Percentiles rank a stretch among this genome's conserved stretches.
These are phyloP conservation scores for Cavenderia fasciculata DNA, from an alignment of 78 protist species.

Conservation along the genomic window DNA sequence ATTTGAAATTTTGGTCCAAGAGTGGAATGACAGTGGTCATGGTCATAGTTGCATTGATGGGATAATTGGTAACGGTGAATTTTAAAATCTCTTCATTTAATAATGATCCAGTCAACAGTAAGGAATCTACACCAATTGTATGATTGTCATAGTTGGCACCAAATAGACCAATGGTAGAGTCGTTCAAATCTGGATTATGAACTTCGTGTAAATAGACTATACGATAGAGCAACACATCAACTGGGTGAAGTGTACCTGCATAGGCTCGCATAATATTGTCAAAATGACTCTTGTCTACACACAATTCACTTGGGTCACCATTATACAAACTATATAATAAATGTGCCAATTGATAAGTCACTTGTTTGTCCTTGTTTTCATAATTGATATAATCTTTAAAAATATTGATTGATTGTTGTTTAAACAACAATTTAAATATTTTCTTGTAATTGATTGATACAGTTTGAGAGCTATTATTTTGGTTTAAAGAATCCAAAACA, in stretches of 20 bases:
- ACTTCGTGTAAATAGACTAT: slow-evolving; percentile 37
- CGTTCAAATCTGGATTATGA: not conserved
- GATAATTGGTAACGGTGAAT: slow-evolving; percentile 2
- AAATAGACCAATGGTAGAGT: slow-evolving; percentile 29
- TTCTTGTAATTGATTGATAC: too few species aligned
- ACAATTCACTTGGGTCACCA: not conserved
- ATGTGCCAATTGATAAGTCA: not conserved
- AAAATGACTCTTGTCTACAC: not conserved
- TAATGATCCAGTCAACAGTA: slow-evolving; percentile 22
- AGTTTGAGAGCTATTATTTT: too few species aligned
- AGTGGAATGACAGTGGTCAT: not conserved
- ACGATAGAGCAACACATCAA: slow-evolving; percentile 26
- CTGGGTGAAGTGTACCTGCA: slow-evolving; percentile 63
- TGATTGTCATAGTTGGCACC: slow-evolving; percentile 22
- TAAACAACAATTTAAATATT: slow-evolving; percentile 8
- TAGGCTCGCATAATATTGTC: slow-evolving; percentile 5
- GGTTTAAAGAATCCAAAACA: too few species aligned
- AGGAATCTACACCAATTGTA: not conserved
- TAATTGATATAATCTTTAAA: not conserved
- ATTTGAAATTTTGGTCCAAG: not conserved
- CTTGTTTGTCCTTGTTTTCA: not conserved
- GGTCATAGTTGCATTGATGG: not conserved
- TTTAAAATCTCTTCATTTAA: slow-evolving; percentile 18
- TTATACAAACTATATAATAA: slow-evolving; percentile 2
- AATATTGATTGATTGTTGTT: slow-evolving; percentile 1